A percentile compares a stretch with the other conserved stretches of the same genome.
Evolutionary conservation across 2,329 filamentous ascomycete species (phyloP).

Genomic region (Phialophora expanda): DNA sequence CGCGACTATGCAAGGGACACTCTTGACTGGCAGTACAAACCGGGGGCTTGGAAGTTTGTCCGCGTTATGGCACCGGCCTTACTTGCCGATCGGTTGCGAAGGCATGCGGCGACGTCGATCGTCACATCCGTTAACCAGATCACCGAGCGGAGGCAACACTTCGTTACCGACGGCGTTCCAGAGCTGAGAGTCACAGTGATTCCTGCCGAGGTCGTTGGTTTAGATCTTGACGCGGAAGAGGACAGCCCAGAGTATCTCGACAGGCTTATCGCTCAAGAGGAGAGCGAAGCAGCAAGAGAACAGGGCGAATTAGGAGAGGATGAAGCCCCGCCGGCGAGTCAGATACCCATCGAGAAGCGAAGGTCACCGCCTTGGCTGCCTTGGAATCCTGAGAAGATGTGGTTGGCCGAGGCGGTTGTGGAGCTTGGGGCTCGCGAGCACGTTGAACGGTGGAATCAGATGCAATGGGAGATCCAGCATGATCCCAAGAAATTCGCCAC

Average conservation of each 20-base stretch:
- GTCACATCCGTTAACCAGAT: slow-evolving; percentile 47
- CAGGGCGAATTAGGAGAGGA: not conserved
- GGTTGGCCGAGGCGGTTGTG: slow-evolving; percentile 70
- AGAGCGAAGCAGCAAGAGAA: slow-evolving; percentile 45
- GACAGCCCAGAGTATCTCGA: slow-evolving; percentile 60
- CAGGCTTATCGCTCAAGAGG: slow-evolving; percentile 41
- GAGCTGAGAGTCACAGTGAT: slow-evolving; percentile 81
- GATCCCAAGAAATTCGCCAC: slow-evolving; percentile 39
- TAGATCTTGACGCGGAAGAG: slow-evolving; percentile 75
- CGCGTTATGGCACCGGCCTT: slow-evolving; percentile 78
- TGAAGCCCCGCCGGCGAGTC: slow-evolving; percentile 40
- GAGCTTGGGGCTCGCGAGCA: slow-evolving; percentile 68
- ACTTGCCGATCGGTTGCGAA: slow-evolving; percentile 64
- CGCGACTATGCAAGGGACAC: slow-evolving; percentile 76
- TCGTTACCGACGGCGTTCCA: slow-evolving; percentile 72
- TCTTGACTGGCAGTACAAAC: slow-evolving; percentile 82
- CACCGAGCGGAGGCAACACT: slow-evolving; percentile 70
- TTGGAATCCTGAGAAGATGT: slow-evolving; percentile 66
- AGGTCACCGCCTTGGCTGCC: slow-evolving; percentile 65
- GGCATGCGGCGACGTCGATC: slow-evolving; percentile 41
- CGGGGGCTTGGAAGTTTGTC: slow-evolving; percentile 83
- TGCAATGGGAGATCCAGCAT: slow-evolving; percentile 35
- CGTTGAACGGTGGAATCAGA: slow-evolving; percentile 68
- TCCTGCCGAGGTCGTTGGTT: slow-evolving; percentile 75
- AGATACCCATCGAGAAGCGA: slow-evolving; percentile 51